A percentile compares a stretch with the other conserved stretches of the same genome.
These are phyloP conservation scores for Platismatia glauca DNA, from an alignment of 495 filamentous ascomycete species.

Conservation along the genomic window DNA sequence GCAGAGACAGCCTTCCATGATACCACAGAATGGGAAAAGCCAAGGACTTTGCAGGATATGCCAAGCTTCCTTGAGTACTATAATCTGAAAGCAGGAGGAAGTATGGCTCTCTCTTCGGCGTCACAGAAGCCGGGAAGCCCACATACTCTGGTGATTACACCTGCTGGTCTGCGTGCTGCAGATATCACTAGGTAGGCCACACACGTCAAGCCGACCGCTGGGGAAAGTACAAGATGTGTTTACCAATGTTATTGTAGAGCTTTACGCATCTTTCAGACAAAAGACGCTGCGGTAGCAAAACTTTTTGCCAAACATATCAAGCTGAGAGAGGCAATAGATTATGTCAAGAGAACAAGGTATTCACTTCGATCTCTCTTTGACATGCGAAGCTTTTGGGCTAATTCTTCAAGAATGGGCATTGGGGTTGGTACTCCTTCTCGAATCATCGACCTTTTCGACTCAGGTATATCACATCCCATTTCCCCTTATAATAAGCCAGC, in stretches of 20 bases:
- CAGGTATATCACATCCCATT: constrained; percentile 44
- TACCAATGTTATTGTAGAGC: constrained; percentile 38
- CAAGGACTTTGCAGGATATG: constrained; percentile 57
- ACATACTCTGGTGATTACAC: constrained; percentile 47
- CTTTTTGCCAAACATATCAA: constrained; percentile 99
- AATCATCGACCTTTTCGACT: constrained; percentile 69
- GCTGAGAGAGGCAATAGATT: constrained; percentile 71
- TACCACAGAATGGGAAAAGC: constrained; percentile 59
- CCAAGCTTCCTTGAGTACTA: constrained; percentile 67
- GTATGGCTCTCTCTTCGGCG: constrained; percentile 46
- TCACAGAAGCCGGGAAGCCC: constrained; percentile 66
- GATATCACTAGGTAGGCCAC: constrained; percentile 16
- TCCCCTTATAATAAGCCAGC: neutral
- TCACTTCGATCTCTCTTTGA: neutral
- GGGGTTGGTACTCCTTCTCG: constrained; percentile 83
- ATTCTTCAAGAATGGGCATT: constrained; percentile 56
- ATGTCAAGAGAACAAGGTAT: constrained; percentile 54
- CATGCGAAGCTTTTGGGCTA: neutral
- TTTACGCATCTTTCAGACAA: constrained; percentile 67
- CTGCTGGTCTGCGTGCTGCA: constrained; percentile 16
- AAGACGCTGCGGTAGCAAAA: constrained; percentile 71
- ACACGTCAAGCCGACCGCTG: neutral
- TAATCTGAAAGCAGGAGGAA: constrained; percentile 37
- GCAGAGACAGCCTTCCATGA: constrained; percentile 54
- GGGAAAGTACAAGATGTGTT: neutral